phyloP scores from a whole-genome alignment of 768 basidiomycete species.

The Calocybe cyanea region DNA sequence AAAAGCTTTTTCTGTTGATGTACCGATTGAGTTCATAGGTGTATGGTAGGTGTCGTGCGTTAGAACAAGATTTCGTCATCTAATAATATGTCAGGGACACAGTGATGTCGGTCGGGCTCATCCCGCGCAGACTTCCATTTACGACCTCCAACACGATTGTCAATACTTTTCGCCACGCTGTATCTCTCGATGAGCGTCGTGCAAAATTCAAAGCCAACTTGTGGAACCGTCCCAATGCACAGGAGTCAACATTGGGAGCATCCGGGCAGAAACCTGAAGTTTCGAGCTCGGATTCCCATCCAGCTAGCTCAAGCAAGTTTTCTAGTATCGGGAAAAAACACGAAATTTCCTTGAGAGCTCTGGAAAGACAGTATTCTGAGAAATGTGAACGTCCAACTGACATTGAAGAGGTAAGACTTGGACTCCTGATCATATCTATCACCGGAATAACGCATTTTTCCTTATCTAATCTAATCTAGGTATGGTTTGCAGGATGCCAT shows the following conservation, averaged over 20 bases:
- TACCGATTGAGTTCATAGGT: conserved; percentile 45
- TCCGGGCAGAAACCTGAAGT: conserved; percentile 15
- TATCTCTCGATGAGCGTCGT: conserved; percentile 46
- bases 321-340: too few species aligned
- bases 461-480: conserved; percentile 13
- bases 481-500: conserved; percentile 47
- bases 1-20: conserved; percentile 39
- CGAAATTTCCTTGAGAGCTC: conserved; percentile 6
- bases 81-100: conserved; percentile 40
- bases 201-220: conserved; percentile 43
- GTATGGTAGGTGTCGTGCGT: conserved; percentile 35
- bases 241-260: conserved; percentile 28
- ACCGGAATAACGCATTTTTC: too few species aligned
- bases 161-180: conserved; percentile 43
- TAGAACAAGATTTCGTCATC: not conserved
- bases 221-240: conserved; percentile 26
- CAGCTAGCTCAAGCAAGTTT: not conserved
- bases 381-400: conserved; percentile 23
- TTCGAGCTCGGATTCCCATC: not conserved
- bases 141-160: too few species aligned
- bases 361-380: conserved; percentile 25
- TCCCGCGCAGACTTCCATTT: conserved; percentile 40
- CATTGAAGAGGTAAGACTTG: conserved; percentile 32
- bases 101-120: conserved; percentile 44
- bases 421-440: too few species aligned